Conservation (phyloP, 2,329 filamentous ascomycete genomes). For the Lecanicillium sp. region DNA sequence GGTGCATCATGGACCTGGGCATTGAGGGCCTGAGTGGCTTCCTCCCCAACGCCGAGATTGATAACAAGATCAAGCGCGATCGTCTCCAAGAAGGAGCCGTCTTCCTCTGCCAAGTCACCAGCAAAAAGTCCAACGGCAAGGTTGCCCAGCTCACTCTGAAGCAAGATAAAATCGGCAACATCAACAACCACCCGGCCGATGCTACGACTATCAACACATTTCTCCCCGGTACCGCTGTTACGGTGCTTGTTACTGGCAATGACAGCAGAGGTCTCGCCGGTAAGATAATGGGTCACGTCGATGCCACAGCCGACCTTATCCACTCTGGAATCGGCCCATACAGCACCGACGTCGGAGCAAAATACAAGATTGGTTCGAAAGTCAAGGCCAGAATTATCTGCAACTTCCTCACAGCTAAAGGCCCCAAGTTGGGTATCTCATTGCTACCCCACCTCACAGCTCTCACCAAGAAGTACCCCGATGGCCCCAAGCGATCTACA, state of each 20-base stretch:
- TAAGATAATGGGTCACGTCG: slow-evolving; percentile 86
- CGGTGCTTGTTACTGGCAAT: slow-evolving; percentile 74
- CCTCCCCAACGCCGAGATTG: slow-evolving; percentile 76
- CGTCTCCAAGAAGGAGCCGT: slow-evolving; percentile 77
- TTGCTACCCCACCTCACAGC: slow-evolving; percentile 76
- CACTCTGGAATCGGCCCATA: slow-evolving; percentile 75
- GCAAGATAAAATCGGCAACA: slow-evolving; percentile 60
- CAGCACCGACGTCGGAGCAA: slow-evolving; percentile 64
- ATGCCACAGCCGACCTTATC: slow-evolving; percentile 83
- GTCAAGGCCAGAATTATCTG: slow-evolving; percentile 82
- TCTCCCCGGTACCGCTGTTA: slow-evolving; percentile 84
- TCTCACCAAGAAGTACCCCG: slow-evolving; percentile 43
- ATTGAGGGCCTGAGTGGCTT: slow-evolving; percentile 73
- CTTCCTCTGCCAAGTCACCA: slow-evolving; percentile 73
- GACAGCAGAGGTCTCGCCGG: slow-evolving; percentile 71
- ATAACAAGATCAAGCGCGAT: slow-evolving; percentile 56
- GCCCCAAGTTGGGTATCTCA: slow-evolving; percentile 81
- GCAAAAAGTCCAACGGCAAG: slow-evolving; percentile 66
- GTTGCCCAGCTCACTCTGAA: slow-evolving; percentile 81
- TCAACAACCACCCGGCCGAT: slow-evolving; percentile 59
- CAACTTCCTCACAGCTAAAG: slow-evolving; percentile 73
- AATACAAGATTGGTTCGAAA: slow-evolving; percentile 78
- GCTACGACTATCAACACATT: slow-evolving; percentile 87
- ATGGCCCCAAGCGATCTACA: slow-evolving; percentile 32
- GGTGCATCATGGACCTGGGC: slow-evolving; percentile 87